Percentiles rank a stretch among this genome's conserved stretches.
Evolutionary conservation across 768 basidiomycete genomes (phyloP).

Genomic region (Coprinellus micaceus): DNA sequence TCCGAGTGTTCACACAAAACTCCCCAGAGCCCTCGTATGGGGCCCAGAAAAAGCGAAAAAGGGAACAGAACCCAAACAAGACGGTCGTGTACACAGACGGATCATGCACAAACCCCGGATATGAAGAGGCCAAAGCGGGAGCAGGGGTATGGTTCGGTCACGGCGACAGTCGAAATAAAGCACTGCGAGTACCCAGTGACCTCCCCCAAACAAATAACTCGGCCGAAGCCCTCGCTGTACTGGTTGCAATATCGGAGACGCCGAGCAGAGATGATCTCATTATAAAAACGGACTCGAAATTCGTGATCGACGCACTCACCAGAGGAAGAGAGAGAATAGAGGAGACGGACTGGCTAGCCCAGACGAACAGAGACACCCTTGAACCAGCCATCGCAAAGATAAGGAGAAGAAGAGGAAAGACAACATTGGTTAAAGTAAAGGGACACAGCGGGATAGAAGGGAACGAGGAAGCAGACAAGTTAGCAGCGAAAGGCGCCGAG

Average conservation of each 20-base stretch:
- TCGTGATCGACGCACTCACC: slow-evolving; percentile 13
- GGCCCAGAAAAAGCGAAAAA: slow-evolving; percentile 16
- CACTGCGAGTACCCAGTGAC: slow-evolving; percentile 9
- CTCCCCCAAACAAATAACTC: slow-evolving; percentile 15
- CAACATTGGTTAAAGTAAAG: slow-evolving; percentile 12
- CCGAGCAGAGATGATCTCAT: neutral
- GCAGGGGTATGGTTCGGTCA: slow-evolving; percentile 18
- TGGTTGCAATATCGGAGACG: slow-evolving; percentile 4
- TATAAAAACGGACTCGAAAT: slow-evolving; percentile 16
- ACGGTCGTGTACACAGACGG: slow-evolving; percentile 11
- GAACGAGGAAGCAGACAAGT: slow-evolving; percentile 15
- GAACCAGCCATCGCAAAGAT: neutral
- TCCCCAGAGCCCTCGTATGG: no score
- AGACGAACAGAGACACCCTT: slow-evolving; percentile 1
- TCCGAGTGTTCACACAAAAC: neutral
- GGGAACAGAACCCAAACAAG: slow-evolving; percentile 20
- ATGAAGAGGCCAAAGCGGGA: slow-evolving; percentile 10
- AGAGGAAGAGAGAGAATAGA: slow-evolving; percentile 9
- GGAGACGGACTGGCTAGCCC: slow-evolving; percentile 12
- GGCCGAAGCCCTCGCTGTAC: slow-evolving; percentile 15
- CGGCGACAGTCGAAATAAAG: slow-evolving; percentile 10
- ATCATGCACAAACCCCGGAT: slow-evolving; percentile 4
- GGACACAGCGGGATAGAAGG: slow-evolving; percentile 11
- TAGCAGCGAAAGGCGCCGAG: slow-evolving; percentile 3
- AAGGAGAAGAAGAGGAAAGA: neutral